A percentile compares a stretch with the other conserved stretches of the same genome.
These are phyloP conservation scores for Acacia crassicarpa DNA, from an alignment of 306 rosid species.

Conservation along the genomic window DNA sequence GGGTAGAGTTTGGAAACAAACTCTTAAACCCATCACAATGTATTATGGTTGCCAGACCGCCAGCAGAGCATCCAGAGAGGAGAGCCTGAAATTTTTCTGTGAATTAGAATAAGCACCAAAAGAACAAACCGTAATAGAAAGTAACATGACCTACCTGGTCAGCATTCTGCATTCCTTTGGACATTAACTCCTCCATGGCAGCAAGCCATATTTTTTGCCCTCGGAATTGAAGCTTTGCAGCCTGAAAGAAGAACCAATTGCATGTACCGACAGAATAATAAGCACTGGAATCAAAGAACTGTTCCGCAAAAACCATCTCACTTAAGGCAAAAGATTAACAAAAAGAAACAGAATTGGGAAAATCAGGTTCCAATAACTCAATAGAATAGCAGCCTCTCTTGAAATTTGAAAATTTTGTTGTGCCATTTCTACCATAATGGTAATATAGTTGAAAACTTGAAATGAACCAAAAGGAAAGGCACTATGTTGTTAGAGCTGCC, in stretches of 20 bases:
- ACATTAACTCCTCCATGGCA: constrained; percentile 75
- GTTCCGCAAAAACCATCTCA: neutral
- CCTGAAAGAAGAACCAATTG: constrained; percentile 43
- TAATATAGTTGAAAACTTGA: neutral
- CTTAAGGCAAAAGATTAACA: neutral
- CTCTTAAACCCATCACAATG: constrained; percentile 85
- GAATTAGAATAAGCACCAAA: constrained; percentile 7
- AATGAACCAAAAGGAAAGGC: neutral
- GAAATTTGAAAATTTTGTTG: neutral
- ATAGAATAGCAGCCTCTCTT: neutral
- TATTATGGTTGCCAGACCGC: constrained; percentile 83
- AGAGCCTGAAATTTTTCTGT: constrained; percentile 54
- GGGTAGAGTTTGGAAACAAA: constrained; percentile 57
- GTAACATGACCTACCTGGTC: constrained; percentile 50
- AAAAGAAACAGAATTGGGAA: neutral
- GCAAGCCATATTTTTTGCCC: constrained; percentile 92
- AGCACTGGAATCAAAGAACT: constrained; percentile 5
- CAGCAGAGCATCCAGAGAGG: constrained; percentile 96
- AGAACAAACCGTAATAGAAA: neutral
- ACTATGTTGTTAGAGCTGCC: neutral
- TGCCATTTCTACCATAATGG: neutral
- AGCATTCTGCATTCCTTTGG: constrained; percentile 78
- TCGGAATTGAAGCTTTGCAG: constrained; percentile 72
- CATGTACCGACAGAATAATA: constrained; percentile 13
- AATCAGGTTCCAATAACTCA: neutral